Percentiles rank a stretch among this genome's conserved stretches.
These are phyloP conservation scores for Cryphonectria japonica DNA, from an alignment of 2,329 filamentous ascomycete species.

Conservation along the genomic window DNA sequence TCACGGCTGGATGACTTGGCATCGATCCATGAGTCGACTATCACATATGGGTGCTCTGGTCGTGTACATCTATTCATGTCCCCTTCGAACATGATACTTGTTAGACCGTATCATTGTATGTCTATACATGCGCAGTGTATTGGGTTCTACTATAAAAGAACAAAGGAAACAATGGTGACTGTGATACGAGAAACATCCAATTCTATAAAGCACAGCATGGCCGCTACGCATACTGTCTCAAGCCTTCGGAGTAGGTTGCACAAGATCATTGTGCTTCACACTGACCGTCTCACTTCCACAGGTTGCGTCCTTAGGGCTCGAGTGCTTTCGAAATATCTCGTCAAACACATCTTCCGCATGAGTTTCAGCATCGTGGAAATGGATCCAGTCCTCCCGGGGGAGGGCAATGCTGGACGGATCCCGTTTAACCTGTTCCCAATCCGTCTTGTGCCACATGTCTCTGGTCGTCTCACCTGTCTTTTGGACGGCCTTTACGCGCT, in stretches of 20 bases:
- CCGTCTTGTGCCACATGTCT: constrained; percentile 59
- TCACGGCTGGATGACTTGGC: too few relatives aligned
- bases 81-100: too few relatives aligned
- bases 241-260: constrained; percentile 8
- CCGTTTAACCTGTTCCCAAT: constrained; percentile 53
- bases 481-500: constrained; percentile 51
- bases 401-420: constrained; percentile 52
- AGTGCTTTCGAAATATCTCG: constrained; percentile 37
- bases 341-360: constrained; percentile 46
- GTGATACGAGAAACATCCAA: too few relatives aligned
- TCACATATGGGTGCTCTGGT: too few relatives aligned
- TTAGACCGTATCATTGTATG: too few relatives aligned
- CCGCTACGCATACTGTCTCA: background rate
- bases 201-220: too few relatives aligned
- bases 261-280: constrained; percentile 9
- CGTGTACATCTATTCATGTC: too few relatives aligned
- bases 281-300: background rate
- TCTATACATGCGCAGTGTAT: too few relatives aligned
- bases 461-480: constrained; percentile 55
- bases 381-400: constrained; percentile 56
- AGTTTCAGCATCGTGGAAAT: constrained; percentile 54
- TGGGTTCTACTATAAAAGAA: too few relatives aligned
- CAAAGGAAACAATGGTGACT: too few relatives aligned
- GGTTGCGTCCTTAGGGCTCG: background rate
- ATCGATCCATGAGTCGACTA: too few relatives aligned